These are phyloP conservation scores for Didymellaceae sp. DNA, from an alignment of 2,329 filamentous ascomycete genomes.

Conservation along the genomic window DNA sequence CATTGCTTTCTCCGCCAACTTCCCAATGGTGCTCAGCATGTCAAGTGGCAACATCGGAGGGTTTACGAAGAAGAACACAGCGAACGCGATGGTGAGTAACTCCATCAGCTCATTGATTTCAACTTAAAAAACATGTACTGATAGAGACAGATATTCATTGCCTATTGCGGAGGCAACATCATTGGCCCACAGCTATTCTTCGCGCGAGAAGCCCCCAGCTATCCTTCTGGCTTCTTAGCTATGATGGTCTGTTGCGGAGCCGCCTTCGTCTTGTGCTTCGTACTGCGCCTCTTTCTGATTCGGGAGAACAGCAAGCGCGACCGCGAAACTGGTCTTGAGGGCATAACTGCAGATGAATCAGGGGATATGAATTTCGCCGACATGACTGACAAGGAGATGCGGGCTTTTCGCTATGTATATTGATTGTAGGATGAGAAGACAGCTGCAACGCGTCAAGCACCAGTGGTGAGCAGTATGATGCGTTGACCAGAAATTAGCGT, in stretches of 20 bases:
- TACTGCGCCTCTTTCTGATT: constrained; percentile 17
- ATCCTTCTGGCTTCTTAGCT: constrained; percentile 17
- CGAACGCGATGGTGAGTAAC: constrained; percentile 50
- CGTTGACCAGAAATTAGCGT: too few species aligned
- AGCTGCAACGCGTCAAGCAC: too few species aligned
- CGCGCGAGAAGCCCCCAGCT: constrained; percentile 6
- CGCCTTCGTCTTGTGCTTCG: constrained; percentile 16
- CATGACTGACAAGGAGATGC: constrained; percentile 22
- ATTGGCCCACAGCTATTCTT: constrained; percentile 16
- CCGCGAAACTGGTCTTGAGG: constrained; percentile 9
- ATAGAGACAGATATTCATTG: constrained; percentile 15
- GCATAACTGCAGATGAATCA: not conserved
- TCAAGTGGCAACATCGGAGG: constrained; percentile 47
- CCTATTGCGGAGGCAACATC: constrained; percentile 18
- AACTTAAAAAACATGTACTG: not conserved
- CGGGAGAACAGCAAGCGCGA: constrained; percentile 22
- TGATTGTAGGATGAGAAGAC: too few species aligned
- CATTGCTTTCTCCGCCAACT: constrained; percentile 50
- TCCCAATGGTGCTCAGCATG: constrained; percentile 42
- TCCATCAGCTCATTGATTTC: not conserved
- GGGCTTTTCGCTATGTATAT: constrained; percentile 22
- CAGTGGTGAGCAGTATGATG: too few species aligned
- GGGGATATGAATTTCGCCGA: constrained; percentile 17
- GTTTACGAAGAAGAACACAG: constrained; percentile 58
- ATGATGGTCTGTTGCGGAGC: constrained; percentile 21